These are phyloP conservation scores for Fusarium sp. DNA, from an alignment of 2,329 filamentous ascomycete species.

Conservation along the genomic window DNA sequence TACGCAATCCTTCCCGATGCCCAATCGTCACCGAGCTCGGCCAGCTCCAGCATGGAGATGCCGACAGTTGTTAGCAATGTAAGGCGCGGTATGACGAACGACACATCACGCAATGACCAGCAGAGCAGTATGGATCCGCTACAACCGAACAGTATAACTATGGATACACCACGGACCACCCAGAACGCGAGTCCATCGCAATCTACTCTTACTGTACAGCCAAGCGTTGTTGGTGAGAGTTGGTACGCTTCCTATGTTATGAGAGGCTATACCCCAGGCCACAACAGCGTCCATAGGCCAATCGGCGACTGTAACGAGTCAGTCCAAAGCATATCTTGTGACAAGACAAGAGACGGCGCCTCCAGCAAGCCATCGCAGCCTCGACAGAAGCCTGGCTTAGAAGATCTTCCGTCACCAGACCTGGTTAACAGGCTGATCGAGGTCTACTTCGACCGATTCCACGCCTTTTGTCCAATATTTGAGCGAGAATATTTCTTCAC, in stretches of 20 bases:
- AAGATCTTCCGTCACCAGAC: not conserved
- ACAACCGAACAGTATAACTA: accelerated
- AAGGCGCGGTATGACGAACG: accelerated
- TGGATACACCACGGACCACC: accelerated
- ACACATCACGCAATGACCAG: accelerated
- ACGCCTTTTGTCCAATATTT: slow-evolving; percentile 1
- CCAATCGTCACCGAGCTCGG: not conserved
- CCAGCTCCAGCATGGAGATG: accelerated
- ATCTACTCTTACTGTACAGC: accelerated
- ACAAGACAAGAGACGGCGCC: accelerated
- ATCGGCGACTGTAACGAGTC: not conserved
- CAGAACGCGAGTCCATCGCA: not conserved
- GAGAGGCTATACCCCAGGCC: slow-evolving; percentile 12
- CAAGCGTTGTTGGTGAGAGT: slow-evolving; percentile 2
- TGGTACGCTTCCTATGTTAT: slow-evolving; percentile 15
- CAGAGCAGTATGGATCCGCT: no score
- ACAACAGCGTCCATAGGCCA: slow-evolving; percentile 6
- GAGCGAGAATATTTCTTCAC: not conserved
- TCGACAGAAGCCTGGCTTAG: not conserved
- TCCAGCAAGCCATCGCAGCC: accelerated
- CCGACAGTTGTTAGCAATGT: not conserved
- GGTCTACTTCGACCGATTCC: slow-evolving; percentile 18
- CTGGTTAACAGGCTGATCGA: slow-evolving; percentile 2
- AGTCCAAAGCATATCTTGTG: not conserved
- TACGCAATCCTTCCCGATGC: not conserved